phyloP scores from a whole-genome alignment of 129 eudicot genomes.

The Silybum marianum region DNA sequence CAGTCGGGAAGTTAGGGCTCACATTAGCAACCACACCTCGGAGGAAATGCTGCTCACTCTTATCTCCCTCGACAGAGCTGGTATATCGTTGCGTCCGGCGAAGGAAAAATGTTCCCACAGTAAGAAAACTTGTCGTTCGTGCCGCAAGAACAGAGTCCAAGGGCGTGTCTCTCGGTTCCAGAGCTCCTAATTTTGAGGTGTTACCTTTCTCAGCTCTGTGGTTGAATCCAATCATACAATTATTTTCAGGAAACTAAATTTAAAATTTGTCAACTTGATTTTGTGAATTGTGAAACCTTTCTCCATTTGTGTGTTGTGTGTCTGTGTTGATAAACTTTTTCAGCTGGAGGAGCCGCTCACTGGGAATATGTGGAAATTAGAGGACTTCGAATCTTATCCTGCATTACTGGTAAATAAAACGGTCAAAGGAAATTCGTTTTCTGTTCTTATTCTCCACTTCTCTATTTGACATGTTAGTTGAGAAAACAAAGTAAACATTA shows the following conservation, averaged over 20 bases:
- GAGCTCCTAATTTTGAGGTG: conserved; percentile 90
- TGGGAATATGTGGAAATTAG: conserved; percentile 72
- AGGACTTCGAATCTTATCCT: conserved; percentile 80
- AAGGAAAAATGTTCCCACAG: conserved; percentile 16
- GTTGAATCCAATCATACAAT: not conserved
- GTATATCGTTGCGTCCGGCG: conserved; percentile 33
- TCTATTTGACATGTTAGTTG: not conserved
- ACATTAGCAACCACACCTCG: conserved; percentile 4
- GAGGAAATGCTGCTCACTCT: conserved; percentile 1
- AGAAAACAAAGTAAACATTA: not conserved
- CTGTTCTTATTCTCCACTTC: not conserved
- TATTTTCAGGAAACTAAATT: no score
- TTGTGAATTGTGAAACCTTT: not conserved
- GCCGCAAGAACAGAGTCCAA: conserved; percentile 85
- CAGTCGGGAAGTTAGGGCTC: conserved; percentile 2
- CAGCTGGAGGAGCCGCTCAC: conserved; percentile 93
- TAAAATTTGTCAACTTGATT: not conserved
- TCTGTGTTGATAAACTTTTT: conserved; percentile 8
- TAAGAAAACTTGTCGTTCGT: conserved; percentile 54
- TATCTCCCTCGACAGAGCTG: conserved; percentile 31
- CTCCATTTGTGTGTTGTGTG: conserved; percentile 3
- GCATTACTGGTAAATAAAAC: conserved; percentile 70
- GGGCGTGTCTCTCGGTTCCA: conserved; percentile 66
- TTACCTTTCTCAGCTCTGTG: not conserved
- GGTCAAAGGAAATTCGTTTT: not conserved